phyloP scores from a whole-genome alignment of 179 eudicot species.

The Patellifolia procumbens region DNA sequence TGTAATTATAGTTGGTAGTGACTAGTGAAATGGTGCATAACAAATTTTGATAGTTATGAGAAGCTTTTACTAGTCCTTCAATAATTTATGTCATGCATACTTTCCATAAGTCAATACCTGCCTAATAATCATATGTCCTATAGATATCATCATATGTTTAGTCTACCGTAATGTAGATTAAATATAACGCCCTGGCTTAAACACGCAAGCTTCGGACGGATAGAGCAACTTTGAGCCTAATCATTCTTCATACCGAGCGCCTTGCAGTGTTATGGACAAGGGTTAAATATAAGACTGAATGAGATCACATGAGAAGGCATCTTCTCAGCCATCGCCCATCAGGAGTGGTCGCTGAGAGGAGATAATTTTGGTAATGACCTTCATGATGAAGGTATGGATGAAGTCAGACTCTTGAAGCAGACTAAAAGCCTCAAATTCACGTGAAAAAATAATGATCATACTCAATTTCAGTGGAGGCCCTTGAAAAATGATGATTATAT shows the following conservation, averaged over 20 bases:
- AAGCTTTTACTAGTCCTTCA: conserved; percentile 21
- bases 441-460: not conserved
- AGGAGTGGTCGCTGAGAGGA: too few species aligned
- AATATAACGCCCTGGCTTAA: too few species aligned
- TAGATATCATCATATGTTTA: too few species aligned
- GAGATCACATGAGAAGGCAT: not conserved
- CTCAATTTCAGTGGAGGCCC: too few species aligned
- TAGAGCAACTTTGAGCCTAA: not conserved
- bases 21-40: conserved; percentile 22
- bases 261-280: not conserved
- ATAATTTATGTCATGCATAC: not conserved
- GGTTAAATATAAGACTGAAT: not conserved
- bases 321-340: too few species aligned
- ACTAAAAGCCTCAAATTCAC: not conserved
- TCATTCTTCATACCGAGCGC: not conserved
- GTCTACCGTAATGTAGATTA: too few species aligned
- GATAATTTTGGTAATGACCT: not conserved
- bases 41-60: conserved; percentile 31
- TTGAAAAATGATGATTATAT: too few species aligned
- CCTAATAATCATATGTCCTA: too few species aligned
- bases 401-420: too few species aligned
- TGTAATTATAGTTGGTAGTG: conserved; percentile 35
- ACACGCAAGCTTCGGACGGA: too few species aligned
- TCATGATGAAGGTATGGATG: not conserved
- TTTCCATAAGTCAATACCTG: too few species aligned